Percentiles rank a stretch among this genome's conserved stretches.
phyloP scores from a whole-genome alignment of 1,284 basidiomycete genomes.

The Agroathelia rolfsii region DNA sequence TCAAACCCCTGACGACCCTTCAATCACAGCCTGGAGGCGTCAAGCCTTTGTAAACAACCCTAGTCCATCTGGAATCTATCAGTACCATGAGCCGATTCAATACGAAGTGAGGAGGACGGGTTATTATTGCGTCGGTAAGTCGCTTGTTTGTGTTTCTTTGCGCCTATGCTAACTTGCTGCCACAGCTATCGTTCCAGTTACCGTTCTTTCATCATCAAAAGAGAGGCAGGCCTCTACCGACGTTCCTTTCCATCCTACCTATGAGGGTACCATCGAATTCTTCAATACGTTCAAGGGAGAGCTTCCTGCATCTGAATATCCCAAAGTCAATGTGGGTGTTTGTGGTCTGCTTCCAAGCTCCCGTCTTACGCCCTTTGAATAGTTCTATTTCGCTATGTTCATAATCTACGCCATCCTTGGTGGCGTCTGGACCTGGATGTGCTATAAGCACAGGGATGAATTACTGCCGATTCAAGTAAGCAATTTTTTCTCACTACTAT shows the following conservation, averaged over 20 bases:
- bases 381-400: conserved; percentile 89
- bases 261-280: conserved; percentile 78
- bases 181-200: conserved; percentile 80
- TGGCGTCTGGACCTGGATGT: conserved; percentile 75
- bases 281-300: conserved; percentile 84
- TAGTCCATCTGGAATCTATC: conserved; percentile 37
- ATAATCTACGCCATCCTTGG: conserved; percentile 67
- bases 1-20: conserved; percentile 33
- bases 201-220: conserved; percentile 34
- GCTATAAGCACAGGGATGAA: conserved; percentile 75
- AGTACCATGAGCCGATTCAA: conserved; percentile 55
- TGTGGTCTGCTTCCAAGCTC: conserved; percentile 5
- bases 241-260: conserved; percentile 65
- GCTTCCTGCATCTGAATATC: conserved; percentile 89
- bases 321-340: conserved; percentile 89
- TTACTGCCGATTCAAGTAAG: conserved; percentile 77
- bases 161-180: conserved; percentile 9
- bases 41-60: conserved; percentile 25
- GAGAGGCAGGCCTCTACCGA: conserved; percentile 36
- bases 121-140: conserved; percentile 89
- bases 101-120: conserved; percentile 85
- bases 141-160: conserved; percentile 1
- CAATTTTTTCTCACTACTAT: conserved; percentile 5
- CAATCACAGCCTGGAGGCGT: conserved; percentile 36
- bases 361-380: conserved; percentile 2